These are phyloP conservation scores for Penicillium aurantiogriseum DNA, from an alignment of 2,329 filamentous ascomycete genomes.

Conservation along the genomic window DNA sequence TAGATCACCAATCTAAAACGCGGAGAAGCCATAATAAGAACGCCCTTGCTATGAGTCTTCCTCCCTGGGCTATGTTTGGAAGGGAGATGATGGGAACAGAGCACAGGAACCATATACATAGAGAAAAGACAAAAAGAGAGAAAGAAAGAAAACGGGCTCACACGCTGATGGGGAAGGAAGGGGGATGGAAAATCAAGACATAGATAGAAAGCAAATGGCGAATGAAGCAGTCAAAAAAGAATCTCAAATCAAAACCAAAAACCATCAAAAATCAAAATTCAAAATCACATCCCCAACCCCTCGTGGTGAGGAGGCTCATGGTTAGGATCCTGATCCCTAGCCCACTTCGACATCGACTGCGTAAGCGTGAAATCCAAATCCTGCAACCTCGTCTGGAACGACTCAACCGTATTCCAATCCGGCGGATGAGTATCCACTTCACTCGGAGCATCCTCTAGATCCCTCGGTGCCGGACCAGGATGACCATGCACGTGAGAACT, in stretches of 20 bases:
- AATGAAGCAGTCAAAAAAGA: background rate
- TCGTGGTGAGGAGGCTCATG: slow-evolving; percentile 23
- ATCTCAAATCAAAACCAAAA: background rate
- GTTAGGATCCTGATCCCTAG: slow-evolving; percentile 22
- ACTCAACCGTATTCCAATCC: slow-evolving; percentile 24
- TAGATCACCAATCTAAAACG: slow-evolving; percentile 10
- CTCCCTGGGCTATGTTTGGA: slow-evolving; percentile 9
- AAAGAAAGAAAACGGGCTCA: slow-evolving; percentile 2
- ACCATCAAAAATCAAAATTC: slow-evolving; percentile 5
- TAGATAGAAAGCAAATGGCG: background rate
- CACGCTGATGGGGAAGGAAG: background rate
- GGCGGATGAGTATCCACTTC: slow-evolving; percentile 12
- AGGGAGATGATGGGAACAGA: background rate
- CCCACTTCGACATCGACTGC: slow-evolving; percentile 25
- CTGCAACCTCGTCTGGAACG: slow-evolving; percentile 22
- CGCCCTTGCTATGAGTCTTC: slow-evolving; percentile 22
- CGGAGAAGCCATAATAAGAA: slow-evolving; percentile 11
- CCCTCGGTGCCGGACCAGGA: background rate
- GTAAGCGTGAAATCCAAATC: slow-evolving; percentile 18
- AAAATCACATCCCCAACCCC: slow-evolving; percentile 23
- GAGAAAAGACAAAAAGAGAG: background rate
- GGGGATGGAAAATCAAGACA: background rate
- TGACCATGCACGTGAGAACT: background rate
- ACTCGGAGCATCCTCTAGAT: slow-evolving; percentile 13
- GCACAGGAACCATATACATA: slow-evolving; percentile 3